Evolutionary conservation across 2,329 filamentous ascomycete species (phyloP).

Genomic region (Clarireedia monteithiana): DNA sequence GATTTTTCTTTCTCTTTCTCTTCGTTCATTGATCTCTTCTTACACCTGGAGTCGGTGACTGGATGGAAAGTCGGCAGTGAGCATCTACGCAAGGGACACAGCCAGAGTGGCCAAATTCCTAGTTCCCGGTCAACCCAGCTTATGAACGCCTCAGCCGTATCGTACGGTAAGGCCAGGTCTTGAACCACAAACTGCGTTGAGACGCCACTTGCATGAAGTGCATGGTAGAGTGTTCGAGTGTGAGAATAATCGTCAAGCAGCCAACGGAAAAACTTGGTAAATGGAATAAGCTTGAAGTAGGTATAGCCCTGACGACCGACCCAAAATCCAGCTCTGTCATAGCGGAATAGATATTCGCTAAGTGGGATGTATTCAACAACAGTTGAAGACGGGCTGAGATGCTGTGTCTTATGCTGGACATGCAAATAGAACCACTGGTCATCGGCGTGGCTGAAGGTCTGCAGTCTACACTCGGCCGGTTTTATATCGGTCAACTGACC

Average conservation of each 20-base stretch:
- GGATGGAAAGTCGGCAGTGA: conserved; percentile 28
- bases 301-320: conserved; percentile 50
- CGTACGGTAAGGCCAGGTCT: conserved; percentile 51
- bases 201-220: conserved; percentile 50
- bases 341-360: conserved; percentile 49
- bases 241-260: conserved; percentile 53
- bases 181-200: conserved; percentile 52
- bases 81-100: conserved; percentile 43
- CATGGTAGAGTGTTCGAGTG: conserved; percentile 54
- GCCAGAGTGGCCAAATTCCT: conserved; percentile 49
- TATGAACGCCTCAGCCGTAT: conserved; percentile 43
- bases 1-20: no score
- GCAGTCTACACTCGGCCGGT: conserved; percentile 23
- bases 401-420: conserved; percentile 34
- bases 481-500: conserved; percentile 39
- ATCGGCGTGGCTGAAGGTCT: conserved; percentile 40
- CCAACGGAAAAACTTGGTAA: conserved; percentile 50
- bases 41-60: conserved; percentile 14
- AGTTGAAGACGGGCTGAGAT: neutral
- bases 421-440: conserved; percentile 64
- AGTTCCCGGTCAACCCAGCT: conserved; percentile 39
- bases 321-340: conserved; percentile 61
- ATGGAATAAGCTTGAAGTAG: conserved; percentile 49
- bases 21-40: conserved; percentile 10
- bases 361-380: conserved; percentile 36